phyloP scores from a whole-genome alignment of 1,284 basidiomycete genomes.

The Psilocybe mexicana region DNA sequence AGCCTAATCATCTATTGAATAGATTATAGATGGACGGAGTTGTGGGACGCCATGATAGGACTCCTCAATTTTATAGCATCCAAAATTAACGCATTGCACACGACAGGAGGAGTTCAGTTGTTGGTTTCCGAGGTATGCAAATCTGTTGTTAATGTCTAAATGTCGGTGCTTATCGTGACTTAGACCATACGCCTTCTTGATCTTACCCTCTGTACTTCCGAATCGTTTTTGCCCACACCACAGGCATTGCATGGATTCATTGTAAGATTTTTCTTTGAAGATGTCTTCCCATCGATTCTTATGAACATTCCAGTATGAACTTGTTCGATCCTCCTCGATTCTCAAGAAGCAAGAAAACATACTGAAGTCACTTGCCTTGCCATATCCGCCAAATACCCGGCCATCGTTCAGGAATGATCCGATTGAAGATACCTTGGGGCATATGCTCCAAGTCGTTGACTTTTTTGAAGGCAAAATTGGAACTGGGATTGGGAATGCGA shows the following conservation, averaged over 20 bases:
- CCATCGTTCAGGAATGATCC: conserved; percentile 25
- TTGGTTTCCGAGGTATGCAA: conserved; percentile 51
- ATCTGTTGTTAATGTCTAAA: neutral
- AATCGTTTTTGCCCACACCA: conserved; percentile 52
- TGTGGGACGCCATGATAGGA: conserved; percentile 58
- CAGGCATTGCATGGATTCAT: conserved; percentile 57
- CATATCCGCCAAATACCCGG: conserved; percentile 2
- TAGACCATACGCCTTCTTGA: conserved; percentile 54
- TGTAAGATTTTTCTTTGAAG: conserved; percentile 38
- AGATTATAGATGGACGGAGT: conserved; percentile 67
- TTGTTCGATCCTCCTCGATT: conserved; percentile 52
- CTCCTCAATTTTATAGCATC: conserved; percentile 54
- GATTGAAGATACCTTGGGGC: conserved; percentile 39
- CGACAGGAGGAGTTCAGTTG: conserved; percentile 50
- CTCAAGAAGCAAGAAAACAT: conserved; percentile 48
- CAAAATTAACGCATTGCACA: conserved; percentile 49
- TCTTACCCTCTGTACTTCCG: conserved; percentile 47
- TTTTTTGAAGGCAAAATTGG: conserved; percentile 57
- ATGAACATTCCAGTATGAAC: conserved; percentile 56
- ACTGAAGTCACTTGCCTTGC: conserved; percentile 39
- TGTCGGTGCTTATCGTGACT: neutral
- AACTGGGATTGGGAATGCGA: conserved; percentile 43
- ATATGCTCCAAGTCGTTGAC: conserved; percentile 42
- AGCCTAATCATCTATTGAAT: neutral
- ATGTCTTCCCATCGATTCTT: conserved; percentile 46